A percentile compares a stretch with the other conserved stretches of the same genome.
Conservation (phyloP, 345 rosid genomes). For the Syzygium grande region DNA sequence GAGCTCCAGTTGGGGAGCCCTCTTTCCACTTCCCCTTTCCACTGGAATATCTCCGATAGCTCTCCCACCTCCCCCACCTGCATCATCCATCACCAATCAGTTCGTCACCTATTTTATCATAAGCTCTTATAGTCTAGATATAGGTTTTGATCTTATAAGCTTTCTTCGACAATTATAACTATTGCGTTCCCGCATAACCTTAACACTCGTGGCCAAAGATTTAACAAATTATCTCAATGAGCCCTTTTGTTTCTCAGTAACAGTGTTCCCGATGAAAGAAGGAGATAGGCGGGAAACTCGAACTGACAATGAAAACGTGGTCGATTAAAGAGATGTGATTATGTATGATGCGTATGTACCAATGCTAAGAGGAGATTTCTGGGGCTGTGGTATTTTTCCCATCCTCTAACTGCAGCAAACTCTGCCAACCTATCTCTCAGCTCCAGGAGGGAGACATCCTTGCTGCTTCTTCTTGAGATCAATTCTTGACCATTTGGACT, state of each 20-base stretch:
- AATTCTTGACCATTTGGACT: constrained; percentile 1
- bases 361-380: constrained; percentile 53
- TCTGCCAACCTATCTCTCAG: constrained; percentile 37
- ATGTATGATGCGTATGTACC: constrained; percentile 6
- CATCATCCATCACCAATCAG: neutral
- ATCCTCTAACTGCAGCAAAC: constrained; percentile 40
- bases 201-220: neutral
- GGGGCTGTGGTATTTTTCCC: constrained; percentile 51
- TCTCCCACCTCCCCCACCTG: constrained; percentile 80
- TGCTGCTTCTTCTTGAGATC: constrained; percentile 1
- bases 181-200: neutral
- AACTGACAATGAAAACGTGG: neutral
- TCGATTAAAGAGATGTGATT: neutral
- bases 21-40: constrained; percentile 62
- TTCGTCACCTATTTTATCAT: neutral
- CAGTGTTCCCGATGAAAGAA: neutral
- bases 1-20: constrained; percentile 50
- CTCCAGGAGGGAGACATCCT: constrained; percentile 36
- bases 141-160: neutral
- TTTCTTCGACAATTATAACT: neutral
- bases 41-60: constrained; percentile 50
- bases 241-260: too few species aligned
- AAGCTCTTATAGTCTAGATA: neutral
- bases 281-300: neutral
- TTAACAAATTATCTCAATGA: neutral